Percentiles rank a stretch among this genome's conserved stretches.
These are phyloP conservation scores for Jimgerdemannia lactiflua DNA, from an alignment of 192 early-diverging fungal species.

Conservation along the genomic window DNA sequence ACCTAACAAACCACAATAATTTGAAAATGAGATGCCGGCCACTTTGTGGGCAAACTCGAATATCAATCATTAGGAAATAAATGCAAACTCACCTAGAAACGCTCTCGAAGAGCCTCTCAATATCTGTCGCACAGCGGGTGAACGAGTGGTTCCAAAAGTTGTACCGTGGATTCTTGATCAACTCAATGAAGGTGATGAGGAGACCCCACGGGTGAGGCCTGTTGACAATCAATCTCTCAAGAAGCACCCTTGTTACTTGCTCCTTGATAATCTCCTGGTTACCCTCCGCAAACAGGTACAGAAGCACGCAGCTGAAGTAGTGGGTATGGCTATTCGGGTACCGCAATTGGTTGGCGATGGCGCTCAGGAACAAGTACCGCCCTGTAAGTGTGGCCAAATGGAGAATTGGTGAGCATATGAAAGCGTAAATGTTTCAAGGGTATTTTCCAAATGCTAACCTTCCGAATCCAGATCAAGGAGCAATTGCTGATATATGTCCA, in stretches of 20 bases:
- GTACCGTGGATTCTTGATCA: slow-evolving; percentile 84
- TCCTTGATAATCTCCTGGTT: slow-evolving; percentile 84
- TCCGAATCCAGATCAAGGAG: slow-evolving; percentile 74
- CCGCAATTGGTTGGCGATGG: slow-evolving; percentile 94
- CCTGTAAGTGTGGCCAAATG: slow-evolving; percentile 19
- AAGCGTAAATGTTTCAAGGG: not conserved
- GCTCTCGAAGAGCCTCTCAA: slow-evolving; percentile 75
- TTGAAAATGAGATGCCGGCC: not conserved
- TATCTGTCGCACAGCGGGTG: slow-evolving; percentile 72
- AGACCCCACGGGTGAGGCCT: slow-evolving; percentile 98
- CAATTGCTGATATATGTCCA: slow-evolving; percentile 84
- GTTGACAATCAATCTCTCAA: slow-evolving; percentile 95
- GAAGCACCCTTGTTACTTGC: slow-evolving; percentile 91
- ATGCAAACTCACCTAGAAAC: slow-evolving; percentile 43
- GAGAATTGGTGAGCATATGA: not conserved
- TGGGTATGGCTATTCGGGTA: slow-evolving; percentile 98
- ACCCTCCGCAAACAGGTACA: slow-evolving; percentile 83
- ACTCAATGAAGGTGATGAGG: slow-evolving; percentile 95
- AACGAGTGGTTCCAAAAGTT: slow-evolving; percentile 60
- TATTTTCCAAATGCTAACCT: slow-evolving; percentile 33
- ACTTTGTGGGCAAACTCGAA: not conserved
- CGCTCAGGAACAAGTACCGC: slow-evolving; percentile 86
- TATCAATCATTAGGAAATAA: not conserved
- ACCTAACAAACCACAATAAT: not conserved
- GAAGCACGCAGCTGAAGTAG: slow-evolving; percentile 86